These are phyloP conservation scores for Syzygium grande DNA, from an alignment of 345 rosid species.

Conservation along the genomic window DNA sequence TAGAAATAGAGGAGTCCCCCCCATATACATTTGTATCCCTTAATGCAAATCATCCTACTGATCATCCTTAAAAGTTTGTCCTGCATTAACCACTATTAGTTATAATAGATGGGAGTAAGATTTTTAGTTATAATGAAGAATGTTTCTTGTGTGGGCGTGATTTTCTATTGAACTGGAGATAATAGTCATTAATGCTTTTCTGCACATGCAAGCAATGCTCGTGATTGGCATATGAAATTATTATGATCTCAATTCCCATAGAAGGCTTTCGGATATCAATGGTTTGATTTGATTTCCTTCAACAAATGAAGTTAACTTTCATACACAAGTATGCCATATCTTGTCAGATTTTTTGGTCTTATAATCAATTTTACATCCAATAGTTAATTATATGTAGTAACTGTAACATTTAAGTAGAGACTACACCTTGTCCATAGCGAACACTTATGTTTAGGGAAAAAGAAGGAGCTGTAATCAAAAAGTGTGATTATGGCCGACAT, in stretches of 20 bases:
- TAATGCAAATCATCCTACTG: too few species aligned
- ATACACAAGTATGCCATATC: neutral
- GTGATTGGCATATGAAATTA: neutral
- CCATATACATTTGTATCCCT: too few species aligned
- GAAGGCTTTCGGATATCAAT: neutral
- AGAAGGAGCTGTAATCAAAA: neutral
- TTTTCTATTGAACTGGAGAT: neutral
- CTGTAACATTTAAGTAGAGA: too few species aligned
- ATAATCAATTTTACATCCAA: too few species aligned
- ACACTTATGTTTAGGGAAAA: neutral
- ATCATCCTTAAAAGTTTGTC: too few species aligned
- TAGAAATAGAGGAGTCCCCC: too few species aligned
- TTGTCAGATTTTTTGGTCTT: rapidly evolving
- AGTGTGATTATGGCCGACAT: neutral
- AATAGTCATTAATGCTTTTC: neutral
- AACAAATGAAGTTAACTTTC: neutral
- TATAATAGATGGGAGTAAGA: too few species aligned
- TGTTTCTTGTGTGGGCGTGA: neutral
- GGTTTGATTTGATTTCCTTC: neutral
- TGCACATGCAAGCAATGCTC: neutral
- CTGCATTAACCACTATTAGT: too few species aligned
- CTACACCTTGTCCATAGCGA: neutral
- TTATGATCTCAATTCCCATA: neutral
- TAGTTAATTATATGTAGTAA: rapidly evolving
- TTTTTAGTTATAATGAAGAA: neutral